phyloP scores from a whole-genome alignment of 192 early-diverging fungal species.

The Coemansia sp. region DNA sequence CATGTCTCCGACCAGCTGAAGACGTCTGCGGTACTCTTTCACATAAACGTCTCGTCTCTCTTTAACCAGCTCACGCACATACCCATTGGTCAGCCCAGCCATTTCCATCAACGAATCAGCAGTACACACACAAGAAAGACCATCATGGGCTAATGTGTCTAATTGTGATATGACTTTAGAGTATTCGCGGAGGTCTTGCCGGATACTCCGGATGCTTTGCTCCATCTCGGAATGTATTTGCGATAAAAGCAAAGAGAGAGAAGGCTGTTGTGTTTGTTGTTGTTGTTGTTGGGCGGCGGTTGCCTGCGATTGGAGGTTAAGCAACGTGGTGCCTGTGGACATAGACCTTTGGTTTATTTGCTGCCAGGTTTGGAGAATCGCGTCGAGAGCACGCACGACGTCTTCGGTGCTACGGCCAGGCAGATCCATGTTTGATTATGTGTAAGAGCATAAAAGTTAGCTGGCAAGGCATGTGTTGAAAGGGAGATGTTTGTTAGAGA shows the following conservation, averaged over 20 bases:
- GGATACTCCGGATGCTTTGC: neutral
- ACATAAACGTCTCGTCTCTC: conserved; percentile 6
- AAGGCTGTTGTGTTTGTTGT: no score
- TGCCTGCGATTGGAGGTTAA: conserved; percentile 10
- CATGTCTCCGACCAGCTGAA: neutral
- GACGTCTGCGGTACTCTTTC: conserved; percentile 8
- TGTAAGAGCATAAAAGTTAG: no score
- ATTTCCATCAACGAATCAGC: neutral
- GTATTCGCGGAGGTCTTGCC: conserved; percentile 7
- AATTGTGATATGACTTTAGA: neutral
- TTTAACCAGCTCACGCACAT: neutral
- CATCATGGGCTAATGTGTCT: neutral
- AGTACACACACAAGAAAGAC: no score
- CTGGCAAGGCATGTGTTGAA: no score
- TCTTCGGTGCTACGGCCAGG: neutral
- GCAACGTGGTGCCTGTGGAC: conserved; percentile 6
- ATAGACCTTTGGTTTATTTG: conserved; percentile 4
- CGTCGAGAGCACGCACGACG: conserved; percentile 17
- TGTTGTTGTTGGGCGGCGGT: neutral
- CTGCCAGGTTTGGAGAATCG: conserved; percentile 16
- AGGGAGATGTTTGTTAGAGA: no score
- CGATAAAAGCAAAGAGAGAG: neutral
- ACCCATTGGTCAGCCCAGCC: conserved; percentile 18
- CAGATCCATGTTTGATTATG: no score
- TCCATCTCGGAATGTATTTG: neutral